Evolutionary conservation across 352 stramenopile genomes (phyloP), one percentile per base, ranked within the genome.

Genomic region (Globisporangium spiculum): DNA sequence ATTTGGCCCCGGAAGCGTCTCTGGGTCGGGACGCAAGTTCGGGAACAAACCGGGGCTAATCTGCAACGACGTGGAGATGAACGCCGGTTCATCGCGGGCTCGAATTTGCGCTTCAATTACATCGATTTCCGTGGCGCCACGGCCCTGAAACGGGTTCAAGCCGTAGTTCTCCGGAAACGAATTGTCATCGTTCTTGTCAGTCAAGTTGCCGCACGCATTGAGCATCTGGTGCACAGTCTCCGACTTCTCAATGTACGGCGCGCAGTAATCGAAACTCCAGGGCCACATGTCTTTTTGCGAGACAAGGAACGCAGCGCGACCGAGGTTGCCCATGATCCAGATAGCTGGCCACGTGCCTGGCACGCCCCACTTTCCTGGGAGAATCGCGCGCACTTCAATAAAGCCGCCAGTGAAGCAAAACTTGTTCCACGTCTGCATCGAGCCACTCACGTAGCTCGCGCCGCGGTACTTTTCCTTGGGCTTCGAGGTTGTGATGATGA

Each of bases 351-450:
- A 99, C 26, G 98, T 93, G 38, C 97, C 97, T 0, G 93, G 93
- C 70, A 98, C 94, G 63, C 93, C 87, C 71, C 89, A 95, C 72
- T 98, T 98, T 22, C 97, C 97, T 0, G 97, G 97, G 30, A 99
- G 76, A 67, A 98, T 95, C 34, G 97, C 93, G 48, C 84, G 74
- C 36, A 99, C 94, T 76, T 99, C 96, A 6, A 99, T 73, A 57
- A 97, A 98, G 24, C 97, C 97, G 63, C 97, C 97, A 3, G 97
- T 99, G 80, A 98, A 99, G 76, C 97, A 99, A 75, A 99, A 99
- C 80, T 99, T 99, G 86, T 99, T 98, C 97, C 97, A 99, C 26
- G 82, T 93, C 75, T 98, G 96, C n/a, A 99, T 57, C 79, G 97
- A 98, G 36, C 94, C 97, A 66, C 89, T 97, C 34, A 96, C 89